Conservation (phyloP, 129 eudicot species). For the Artemisia argyi region DNA sequence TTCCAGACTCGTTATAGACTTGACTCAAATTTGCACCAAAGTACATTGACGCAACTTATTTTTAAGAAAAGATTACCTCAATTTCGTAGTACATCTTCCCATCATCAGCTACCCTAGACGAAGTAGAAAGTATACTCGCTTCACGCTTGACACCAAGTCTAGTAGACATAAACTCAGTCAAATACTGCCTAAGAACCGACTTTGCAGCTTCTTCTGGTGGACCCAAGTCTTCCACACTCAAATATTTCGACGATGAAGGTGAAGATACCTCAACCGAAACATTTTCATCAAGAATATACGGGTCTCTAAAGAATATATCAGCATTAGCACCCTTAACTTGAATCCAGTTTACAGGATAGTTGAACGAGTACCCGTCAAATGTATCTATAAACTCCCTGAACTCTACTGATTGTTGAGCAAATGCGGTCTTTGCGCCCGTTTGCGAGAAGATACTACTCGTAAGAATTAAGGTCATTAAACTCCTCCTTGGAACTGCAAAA, state of each 20-base stretch:
- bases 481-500: slow-evolving; percentile 92
- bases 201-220: slow-evolving; percentile 90
- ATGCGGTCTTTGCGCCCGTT: slow-evolving; percentile 30
- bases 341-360: slow-evolving; percentile 90
- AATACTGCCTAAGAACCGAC: slow-evolving; percentile 67
- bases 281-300: slow-evolving; percentile 85
- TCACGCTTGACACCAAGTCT: slow-evolving; percentile 94
- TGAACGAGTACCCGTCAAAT: slow-evolving; percentile 88
- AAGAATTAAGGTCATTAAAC: slow-evolving; percentile 48
- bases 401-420: slow-evolving; percentile 57
- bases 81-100: slow-evolving; percentile 89
- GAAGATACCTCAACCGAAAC: slow-evolving; percentile 83
- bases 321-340: slow-evolving; percentile 97
- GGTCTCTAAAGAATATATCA: slow-evolving; percentile 95
- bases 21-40: too few relatives aligned
- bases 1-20: neutral
- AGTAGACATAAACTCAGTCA: slow-evolving; percentile 97
- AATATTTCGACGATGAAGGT: slow-evolving; percentile 83
- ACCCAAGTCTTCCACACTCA: slow-evolving; percentile 84
- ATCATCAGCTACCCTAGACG: slow-evolving; percentile 80
- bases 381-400: slow-evolving; percentile 79
- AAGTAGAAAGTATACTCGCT: slow-evolving; percentile 70
- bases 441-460: slow-evolving; percentile 55
- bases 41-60: neutral
- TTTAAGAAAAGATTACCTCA: slow-evolving; percentile 48